A percentile compares a stretch with the other conserved stretches of the same genome.
Evolutionary conservation across 495 filamentous ascomycete genomes (phyloP).

Genomic region (Hyaloscypha hepaticicola): DNA sequence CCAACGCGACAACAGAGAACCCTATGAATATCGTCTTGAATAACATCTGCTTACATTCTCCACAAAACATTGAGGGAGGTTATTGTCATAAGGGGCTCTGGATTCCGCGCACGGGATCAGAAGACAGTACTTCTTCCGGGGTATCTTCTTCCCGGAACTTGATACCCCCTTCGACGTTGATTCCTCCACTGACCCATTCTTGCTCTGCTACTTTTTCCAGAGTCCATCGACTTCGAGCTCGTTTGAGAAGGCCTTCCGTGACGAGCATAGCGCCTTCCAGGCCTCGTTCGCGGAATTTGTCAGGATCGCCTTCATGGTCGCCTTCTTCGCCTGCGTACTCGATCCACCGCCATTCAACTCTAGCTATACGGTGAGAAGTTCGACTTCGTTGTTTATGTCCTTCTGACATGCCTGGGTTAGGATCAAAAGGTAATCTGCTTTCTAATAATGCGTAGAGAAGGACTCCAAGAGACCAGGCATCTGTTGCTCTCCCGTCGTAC

Average conservation of each 20-base stretch:
- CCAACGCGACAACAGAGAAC: not conserved
- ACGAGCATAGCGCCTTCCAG: slow-evolving; percentile 73
- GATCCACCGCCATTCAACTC: slow-evolving; percentile 92
- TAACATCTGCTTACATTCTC: not conserved
- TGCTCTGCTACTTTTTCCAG: slow-evolving; percentile 67
- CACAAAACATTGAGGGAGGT: not conserved
- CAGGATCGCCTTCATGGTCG: slow-evolving; percentile 52
- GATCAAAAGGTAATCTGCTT: slow-evolving; percentile 87
- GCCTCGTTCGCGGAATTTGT: slow-evolving; percentile 54
- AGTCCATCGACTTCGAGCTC: slow-evolving; percentile 70
- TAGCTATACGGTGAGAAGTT: slow-evolving; percentile 88
- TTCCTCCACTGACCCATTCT: slow-evolving; percentile 74
- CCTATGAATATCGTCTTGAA: not conserved
- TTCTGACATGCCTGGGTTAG: slow-evolving; percentile 68
- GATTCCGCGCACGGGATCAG: not conserved
- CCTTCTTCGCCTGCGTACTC: slow-evolving; percentile 74
- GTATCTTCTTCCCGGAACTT: slow-evolving; percentile 66
- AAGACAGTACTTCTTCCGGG: slow-evolving; percentile 43
- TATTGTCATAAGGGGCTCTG: slow-evolving; percentile 23
- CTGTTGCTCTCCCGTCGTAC: slow-evolving; percentile 89
- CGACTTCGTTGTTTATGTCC: slow-evolving; percentile 68
- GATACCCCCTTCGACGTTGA: slow-evolving; percentile 69
- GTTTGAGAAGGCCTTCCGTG: slow-evolving; percentile 79
- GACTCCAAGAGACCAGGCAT: slow-evolving; percentile 95
- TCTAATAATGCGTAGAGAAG: slow-evolving; percentile 93